Percentiles rank a stretch among this genome's conserved stretches.
These are phyloP conservation scores for Cercospora citrullina DNA, from an alignment of 2,329 filamentous ascomycete genomes.

Conservation along the genomic window DNA sequence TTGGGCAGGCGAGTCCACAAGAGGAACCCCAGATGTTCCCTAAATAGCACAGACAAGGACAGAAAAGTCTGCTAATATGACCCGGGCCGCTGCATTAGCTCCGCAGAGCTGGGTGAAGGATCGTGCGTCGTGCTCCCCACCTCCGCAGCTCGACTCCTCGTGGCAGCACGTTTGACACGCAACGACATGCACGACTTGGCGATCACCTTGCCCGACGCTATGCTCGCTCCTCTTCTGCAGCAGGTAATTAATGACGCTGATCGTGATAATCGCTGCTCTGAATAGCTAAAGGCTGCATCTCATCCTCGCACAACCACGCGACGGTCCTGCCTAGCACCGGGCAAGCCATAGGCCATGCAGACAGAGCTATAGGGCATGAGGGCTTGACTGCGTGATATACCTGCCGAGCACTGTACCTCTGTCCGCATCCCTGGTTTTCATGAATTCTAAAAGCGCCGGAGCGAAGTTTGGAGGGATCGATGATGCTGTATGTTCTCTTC, in stretches of 20 bases:
- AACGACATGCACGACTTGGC: constrained; percentile 10
- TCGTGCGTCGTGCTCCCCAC: constrained; percentile 11
- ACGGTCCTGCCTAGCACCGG: constrained; percentile 2
- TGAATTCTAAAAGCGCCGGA: background rate
- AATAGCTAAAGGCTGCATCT: constrained; percentile 7
- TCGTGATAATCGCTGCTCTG: constrained; percentile 9
- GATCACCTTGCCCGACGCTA: constrained; percentile 10
- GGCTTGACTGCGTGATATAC: background rate
- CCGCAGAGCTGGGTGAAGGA: background rate
- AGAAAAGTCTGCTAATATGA: constrained; percentile 1
- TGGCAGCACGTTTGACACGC: constrained; percentile 16
- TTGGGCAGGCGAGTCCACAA: background rate
- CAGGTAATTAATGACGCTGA: constrained; percentile 3
- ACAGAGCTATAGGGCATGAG: background rate
- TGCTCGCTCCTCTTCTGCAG: background rate
- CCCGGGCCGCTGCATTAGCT: background rate
- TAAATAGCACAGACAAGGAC: constrained; percentile 14
- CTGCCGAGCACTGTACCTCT: background rate
- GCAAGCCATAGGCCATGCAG: background rate
- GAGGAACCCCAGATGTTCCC: constrained; percentile 6
- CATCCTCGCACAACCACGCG: background rate
- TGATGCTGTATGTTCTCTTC: background rate
- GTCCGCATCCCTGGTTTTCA: background rate
- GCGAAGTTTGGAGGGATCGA: background rate
- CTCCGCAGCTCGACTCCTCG: constrained; percentile 17